Evolutionary conservation across 106 monocot genomes (phyloP).

Genomic region (Allium cepa): DNA sequence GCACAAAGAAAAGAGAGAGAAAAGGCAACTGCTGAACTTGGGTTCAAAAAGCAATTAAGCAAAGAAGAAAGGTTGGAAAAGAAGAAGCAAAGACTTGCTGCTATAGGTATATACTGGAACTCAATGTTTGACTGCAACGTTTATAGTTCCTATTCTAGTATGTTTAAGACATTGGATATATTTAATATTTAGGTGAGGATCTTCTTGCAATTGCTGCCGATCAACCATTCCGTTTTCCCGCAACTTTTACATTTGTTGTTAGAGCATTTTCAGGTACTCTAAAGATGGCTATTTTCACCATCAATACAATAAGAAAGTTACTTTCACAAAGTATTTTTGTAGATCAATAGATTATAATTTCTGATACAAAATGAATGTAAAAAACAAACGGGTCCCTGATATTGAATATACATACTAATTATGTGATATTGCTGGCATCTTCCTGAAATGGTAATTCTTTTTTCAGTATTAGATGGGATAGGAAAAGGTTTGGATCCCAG

Average conservation of each 20-base stretch:
- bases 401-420: conserved; percentile 7
- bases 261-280: conserved; percentile 92
- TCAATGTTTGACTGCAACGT: neutral
- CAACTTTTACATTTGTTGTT: conserved; percentile 99
- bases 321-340: no score
- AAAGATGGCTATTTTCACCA: no score
- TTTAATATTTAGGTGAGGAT: conserved; percentile 78
- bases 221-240: conserved; percentile 99
- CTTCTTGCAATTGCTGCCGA: conserved; percentile 94
- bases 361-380: no score
- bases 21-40: conserved; percentile 72
- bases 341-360: no score
- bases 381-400: neutral
- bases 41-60: conserved; percentile 84
- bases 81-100: conserved; percentile 93
- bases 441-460: neutral
- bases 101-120: conserved; percentile 61
- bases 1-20: conserved; percentile 95
- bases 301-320: no score
- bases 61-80: conserved; percentile 86
- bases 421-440: neutral
- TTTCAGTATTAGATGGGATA: conserved; percentile 95
- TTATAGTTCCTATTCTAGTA: neutral
- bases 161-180: neutral
- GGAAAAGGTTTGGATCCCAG: conserved; percentile 97